Evolutionary conservation across 2,329 filamentous ascomycete species (phyloP), one percentile per base, ranked within the genome.

Genomic region (Berkeleyomyces basicola): DNA sequence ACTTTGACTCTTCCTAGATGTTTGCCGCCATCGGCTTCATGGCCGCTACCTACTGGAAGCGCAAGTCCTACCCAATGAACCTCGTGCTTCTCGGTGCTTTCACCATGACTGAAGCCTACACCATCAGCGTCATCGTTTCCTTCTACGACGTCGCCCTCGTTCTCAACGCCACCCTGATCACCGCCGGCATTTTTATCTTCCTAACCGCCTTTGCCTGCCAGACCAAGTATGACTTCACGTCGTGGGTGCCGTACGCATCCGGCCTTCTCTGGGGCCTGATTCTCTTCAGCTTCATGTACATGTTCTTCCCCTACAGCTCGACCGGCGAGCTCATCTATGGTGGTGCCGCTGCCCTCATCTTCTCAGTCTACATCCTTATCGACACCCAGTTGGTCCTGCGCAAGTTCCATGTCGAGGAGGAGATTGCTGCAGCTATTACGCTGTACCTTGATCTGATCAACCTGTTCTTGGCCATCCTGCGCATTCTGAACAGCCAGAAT

Each of bases 371-470:
- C 75, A 95, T 99, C 66, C 80, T 99, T 57, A 89, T 97, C 57
- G 93, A 99, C 72, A 99, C 93, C 0, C 93, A 99, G 79, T 77
- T 99, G 69, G 84, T 99, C 66, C 87, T 99, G 82, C 84, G 91
- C 70, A 88, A 96, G 74, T 93, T 96, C 75, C 92, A 97, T 71
- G 90, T 96, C 61, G 93, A 99, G 76, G 92, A 96, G 80, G 91
- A 96, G 79, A 96, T 97, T 72, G 90, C 91, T 5, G 92, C 92
- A 59, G 86, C 89, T 7, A 96, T 99, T 74, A 93, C 88, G 71
- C 80, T 99, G 58, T 99, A 99, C 73, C 81, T 99, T 59, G 92
- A 97, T 73, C 85, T 97, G 67, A 89, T 97, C 78, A 99, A 99
- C 80, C 75, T 99, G 68, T 99, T 99, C 83, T 79, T 99, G 68